A percentile compares a stretch with the other conserved stretches of the same genome.
phyloP scores from a whole-genome alignment of 371 early-diverging fungal species.

The Mortierella sp. region DNA sequence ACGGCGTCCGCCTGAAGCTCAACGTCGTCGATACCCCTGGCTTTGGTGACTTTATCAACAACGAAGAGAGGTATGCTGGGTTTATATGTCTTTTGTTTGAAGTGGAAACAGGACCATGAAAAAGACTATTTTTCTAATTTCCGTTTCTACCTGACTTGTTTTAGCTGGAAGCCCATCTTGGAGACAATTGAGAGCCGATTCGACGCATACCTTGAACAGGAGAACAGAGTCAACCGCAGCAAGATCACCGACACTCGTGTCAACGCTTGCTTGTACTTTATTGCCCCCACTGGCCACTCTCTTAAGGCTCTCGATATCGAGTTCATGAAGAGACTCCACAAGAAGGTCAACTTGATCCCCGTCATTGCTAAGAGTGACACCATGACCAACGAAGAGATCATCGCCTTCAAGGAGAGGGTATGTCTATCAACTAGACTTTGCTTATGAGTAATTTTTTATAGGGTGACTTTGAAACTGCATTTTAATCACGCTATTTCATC shows the following conservation, averaged over 20 bases:
- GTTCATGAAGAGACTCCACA: conserved; percentile 94
- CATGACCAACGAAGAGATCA: conserved; percentile 95
- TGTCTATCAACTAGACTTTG: not conserved
- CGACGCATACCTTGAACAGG: conserved; percentile 95
- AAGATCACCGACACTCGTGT: conserved; percentile 93
- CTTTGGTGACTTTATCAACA: conserved; percentile 96
- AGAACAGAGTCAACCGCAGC: conserved; percentile 90
- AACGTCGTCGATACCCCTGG: conserved; percentile 96
- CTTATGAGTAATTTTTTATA: not conserved
- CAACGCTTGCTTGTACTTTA: conserved; percentile 98
- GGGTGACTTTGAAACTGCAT: not conserved
- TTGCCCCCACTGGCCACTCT: conserved; percentile 95
- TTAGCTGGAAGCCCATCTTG: conserved; percentile 94
- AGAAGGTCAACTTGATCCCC: conserved; percentile 96
- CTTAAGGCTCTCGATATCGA: conserved; percentile 95
- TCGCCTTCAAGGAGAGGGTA: conserved; percentile 87
- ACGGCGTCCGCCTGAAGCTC: conserved; percentile 92
- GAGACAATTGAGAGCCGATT: conserved; percentile 96
- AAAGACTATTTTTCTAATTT: no score
- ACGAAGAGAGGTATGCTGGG: conserved; percentile 82
- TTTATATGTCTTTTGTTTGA: no score
- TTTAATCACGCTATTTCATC: not conserved
- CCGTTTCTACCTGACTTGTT: not conserved
- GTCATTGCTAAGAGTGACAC: conserved; percentile 99
- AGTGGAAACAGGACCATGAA: no score